Percentiles rank a stretch among this genome's conserved stretches.
Conservation (phyloP, 1,139 yeast genomes). For the Protomyces arabidopsidicola region DNA sequence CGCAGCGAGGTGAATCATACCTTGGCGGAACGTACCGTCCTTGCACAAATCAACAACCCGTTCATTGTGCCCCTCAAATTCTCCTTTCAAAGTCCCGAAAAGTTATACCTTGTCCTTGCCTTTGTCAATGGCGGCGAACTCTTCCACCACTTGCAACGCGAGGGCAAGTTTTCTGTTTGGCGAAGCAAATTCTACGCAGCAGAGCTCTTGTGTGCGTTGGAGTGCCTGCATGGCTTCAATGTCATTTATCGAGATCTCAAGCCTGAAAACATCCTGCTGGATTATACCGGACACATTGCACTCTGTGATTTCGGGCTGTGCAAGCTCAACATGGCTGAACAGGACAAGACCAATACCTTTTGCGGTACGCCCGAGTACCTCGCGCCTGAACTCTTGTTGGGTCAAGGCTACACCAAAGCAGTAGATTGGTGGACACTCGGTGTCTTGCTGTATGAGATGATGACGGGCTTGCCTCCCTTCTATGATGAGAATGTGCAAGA, state of each 20-base stretch:
- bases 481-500: conserved; percentile 90
- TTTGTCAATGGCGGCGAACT: conserved; percentile 97
- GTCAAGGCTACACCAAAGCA: conserved; percentile 89
- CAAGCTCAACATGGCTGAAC: conserved; percentile 83
- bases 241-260: conserved; percentile 92
- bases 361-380: conserved; percentile 96
- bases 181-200: conserved; percentile 91
- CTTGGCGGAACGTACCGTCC: conserved; percentile 87
- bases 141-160: conserved; percentile 88
- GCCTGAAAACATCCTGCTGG: conserved; percentile 89
- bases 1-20: conserved; percentile 95
- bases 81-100: conserved; percentile 93
- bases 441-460: conserved; percentile 87
- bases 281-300: conserved; percentile 96
- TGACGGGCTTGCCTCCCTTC: conserved; percentile 93
- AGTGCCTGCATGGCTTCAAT: conserved; percentile 81
- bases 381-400: conserved; percentile 87
- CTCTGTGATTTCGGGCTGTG: conserved; percentile 95
- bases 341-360: conserved; percentile 81
- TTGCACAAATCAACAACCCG: conserved; percentile 91
- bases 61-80: conserved; percentile 96
- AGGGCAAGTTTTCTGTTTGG: conserved; percentile 82
- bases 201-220: conserved; percentile 85
- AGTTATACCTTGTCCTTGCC: conserved; percentile 79
- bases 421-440: conserved; percentile 99